Conservation (phyloP, 192 early-diverging fungal species). For the Mortierella hygrophila region DNA sequence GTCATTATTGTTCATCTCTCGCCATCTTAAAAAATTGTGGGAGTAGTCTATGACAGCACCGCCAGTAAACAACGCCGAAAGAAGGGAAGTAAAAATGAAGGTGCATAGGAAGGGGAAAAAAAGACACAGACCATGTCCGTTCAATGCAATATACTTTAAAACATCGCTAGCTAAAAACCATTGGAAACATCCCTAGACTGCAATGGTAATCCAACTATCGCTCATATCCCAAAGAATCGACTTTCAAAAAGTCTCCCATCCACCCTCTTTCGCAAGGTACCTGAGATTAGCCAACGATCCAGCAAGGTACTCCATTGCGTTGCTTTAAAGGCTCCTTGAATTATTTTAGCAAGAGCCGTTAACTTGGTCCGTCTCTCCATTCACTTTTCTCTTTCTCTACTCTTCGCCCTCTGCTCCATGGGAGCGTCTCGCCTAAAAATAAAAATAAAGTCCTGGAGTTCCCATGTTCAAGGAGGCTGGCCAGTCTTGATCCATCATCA, state of each 20-base stretch:
- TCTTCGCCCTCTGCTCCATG: background rate
- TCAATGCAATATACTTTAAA: background rate
- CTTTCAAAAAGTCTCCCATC: background rate
- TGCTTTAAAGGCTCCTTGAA: background rate
- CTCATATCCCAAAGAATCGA: background rate
- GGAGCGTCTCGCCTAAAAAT: constrained; percentile 2
- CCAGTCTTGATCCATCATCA: background rate
- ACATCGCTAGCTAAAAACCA: background rate
- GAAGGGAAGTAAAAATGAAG: background rate
- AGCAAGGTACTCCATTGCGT: background rate
- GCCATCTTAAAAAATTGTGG: background rate
- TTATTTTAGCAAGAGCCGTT: constrained; percentile 1
- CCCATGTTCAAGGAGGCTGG: too few relatives aligned
- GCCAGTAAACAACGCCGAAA: background rate
- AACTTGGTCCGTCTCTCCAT: background rate
- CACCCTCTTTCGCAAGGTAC: background rate
- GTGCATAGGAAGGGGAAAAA: background rate
- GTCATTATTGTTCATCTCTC: background rate
- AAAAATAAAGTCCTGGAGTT: constrained; percentile 6
- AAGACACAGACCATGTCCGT: background rate
- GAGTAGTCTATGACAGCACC: background rate
- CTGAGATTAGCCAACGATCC: background rate
- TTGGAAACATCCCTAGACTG: background rate
- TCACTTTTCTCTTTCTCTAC: too few relatives aligned
- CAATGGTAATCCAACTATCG: background rate